Evolutionary conservation across 129 eudicot species (phyloP).

Genomic region (Escallonia herrerae): DNA sequence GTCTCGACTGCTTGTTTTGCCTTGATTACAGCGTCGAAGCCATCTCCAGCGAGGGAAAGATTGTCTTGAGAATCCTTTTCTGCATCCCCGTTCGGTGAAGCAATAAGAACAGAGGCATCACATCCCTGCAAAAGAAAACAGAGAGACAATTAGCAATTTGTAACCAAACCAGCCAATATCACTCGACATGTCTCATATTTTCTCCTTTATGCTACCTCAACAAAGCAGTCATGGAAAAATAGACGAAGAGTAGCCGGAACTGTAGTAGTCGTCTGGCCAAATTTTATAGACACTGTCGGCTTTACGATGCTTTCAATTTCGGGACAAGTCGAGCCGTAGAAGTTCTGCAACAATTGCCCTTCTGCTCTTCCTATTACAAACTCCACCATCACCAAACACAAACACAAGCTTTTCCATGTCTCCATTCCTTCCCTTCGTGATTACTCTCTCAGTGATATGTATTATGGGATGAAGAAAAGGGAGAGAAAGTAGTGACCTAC

Average conservation of each 20-base stretch:
- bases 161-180: too few species aligned
- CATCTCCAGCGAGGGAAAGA: conserved; percentile 74
- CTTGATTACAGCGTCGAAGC: conserved; percentile 72
- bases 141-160: neutral
- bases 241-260: conserved; percentile 85
- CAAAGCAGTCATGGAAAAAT: conserved; percentile 78
- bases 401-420: conserved; percentile 23
- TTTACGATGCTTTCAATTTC: conserved; percentile 44
- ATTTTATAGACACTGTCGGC: conserved; percentile 44
- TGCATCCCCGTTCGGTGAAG: conserved; percentile 63
- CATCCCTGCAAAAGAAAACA: conserved; percentile 52
- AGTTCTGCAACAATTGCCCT: conserved; percentile 43
- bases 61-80: conserved; percentile 68
- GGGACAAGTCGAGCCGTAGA: conserved; percentile 57
- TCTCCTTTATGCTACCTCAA: conserved; percentile 35
- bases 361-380: conserved; percentile 29
- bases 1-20: conserved; percentile 83
- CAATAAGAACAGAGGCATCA: conserved; percentile 69
- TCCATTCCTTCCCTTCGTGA: conserved; percentile 11
- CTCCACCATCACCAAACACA: conserved; percentile 12
- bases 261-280: conserved; percentile 49
- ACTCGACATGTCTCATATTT: neutral
- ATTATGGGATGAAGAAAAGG: neutral
- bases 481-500: neutral
- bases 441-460: neutral